A percentile compares a stretch with the other conserved stretches of the same genome.
phyloP scores from a whole-genome alignment of 225 moss, liverwort and hornwort genomes.

The Bryoerythrophyllum caledonicum region DNA sequence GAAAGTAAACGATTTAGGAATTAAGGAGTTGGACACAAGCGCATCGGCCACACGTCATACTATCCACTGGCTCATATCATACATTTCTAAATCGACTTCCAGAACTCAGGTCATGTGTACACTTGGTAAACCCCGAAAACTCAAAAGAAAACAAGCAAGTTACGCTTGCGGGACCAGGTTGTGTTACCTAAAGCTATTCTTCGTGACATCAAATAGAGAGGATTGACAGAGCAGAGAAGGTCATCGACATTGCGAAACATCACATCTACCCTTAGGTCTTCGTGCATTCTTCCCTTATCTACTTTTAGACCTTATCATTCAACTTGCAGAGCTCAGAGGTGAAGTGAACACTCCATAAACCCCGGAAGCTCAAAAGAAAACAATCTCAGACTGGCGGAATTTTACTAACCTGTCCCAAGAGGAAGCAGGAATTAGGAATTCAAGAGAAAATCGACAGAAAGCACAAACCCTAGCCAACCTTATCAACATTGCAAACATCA shows the following conservation, averaged over 20 bases:
- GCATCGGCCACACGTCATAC: too few species aligned
- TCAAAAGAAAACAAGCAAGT: neutral
- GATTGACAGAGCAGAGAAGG: neutral
- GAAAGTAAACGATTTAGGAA: too few species aligned
- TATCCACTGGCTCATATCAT: too few species aligned
- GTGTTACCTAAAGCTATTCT: neutral
- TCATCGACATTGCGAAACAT: neutral
- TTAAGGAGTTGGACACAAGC: too few species aligned
- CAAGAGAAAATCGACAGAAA: neutral
- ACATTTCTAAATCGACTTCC: neutral
- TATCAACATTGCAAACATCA: too few species aligned
- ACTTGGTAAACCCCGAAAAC: neutral
- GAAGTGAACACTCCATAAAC: neutral
- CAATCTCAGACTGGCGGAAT: neutral
- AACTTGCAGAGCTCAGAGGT: neutral
- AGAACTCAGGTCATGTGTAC: neutral
- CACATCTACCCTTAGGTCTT: neutral
- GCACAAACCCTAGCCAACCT: slow-evolving; percentile 6
- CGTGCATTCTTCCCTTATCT: neutral
- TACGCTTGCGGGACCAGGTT: neutral
- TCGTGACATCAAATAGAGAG: too few species aligned
- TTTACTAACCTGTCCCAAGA: neutral
- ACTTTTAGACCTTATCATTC: neutral
- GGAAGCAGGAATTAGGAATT: neutral
- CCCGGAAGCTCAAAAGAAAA: neutral